Evolutionary conservation across 768 basidiomycete genomes (phyloP).

Genomic region (Rubroboletus satanas): DNA sequence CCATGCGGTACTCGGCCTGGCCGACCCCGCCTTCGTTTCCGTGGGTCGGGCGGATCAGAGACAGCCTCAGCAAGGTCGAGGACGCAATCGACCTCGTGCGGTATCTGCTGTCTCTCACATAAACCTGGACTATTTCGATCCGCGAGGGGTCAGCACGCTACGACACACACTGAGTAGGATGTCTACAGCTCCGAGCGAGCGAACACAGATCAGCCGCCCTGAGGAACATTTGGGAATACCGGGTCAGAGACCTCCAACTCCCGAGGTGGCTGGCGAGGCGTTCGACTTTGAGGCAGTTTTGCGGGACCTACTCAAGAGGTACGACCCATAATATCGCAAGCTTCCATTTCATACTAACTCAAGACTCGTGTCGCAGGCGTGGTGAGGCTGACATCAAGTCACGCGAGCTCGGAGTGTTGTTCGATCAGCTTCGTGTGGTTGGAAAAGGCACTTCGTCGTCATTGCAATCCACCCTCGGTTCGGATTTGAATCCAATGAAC

Average conservation of each 20-base stretch:
- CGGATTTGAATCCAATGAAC: constrained; percentile 51
- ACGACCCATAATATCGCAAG: neutral
- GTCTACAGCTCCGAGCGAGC: constrained; percentile 10
- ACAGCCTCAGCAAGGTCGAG: neutral
- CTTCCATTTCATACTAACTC: neutral
- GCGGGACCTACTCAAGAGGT: constrained; percentile 24
- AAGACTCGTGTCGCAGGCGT: constrained; percentile 31
- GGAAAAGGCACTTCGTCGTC: constrained; percentile 55
- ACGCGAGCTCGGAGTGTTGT: constrained; percentile 59
- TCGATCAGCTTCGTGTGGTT: constrained; percentile 54
- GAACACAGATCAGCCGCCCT: neutral
- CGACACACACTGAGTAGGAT: constrained; percentile 18
- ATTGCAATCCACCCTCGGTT: constrained; percentile 59
- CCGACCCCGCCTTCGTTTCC: neutral
- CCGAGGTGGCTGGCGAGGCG: constrained; percentile 17
- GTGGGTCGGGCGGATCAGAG: neutral
- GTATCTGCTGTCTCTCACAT: constrained; percentile 32
- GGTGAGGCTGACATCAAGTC: constrained; percentile 46
- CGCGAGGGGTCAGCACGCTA: constrained; percentile 37
- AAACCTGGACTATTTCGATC: constrained; percentile 51
- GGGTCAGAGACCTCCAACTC: neutral
- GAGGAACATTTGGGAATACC: neutral
- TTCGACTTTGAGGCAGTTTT: constrained; percentile 33
- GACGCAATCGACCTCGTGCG: neutral
- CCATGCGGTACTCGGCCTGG: constrained; percentile 8